Conservation (phyloP, 148 eudicot species). For the Salicornia ramosissima region DNA sequence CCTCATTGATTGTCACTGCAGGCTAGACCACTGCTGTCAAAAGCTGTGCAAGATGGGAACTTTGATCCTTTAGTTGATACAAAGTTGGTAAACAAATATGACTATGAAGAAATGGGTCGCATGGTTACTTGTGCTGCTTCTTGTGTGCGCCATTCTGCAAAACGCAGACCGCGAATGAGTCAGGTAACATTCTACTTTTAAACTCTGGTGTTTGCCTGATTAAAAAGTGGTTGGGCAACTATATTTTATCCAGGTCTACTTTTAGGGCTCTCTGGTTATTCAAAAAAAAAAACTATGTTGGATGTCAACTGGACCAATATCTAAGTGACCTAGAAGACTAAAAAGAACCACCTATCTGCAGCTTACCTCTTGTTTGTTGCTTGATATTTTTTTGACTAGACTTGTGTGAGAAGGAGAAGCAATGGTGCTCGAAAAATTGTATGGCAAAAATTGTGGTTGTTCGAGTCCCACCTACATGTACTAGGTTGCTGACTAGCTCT, state of each 20-base stretch:
- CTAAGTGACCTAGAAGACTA: neutral
- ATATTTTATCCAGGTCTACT: neutral
- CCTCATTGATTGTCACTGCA: slow-evolving; percentile 18
- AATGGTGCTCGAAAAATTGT: too few species aligned
- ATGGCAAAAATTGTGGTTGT: too few species aligned
- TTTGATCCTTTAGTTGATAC: slow-evolving; percentile 51
- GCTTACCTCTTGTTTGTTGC: neutral
- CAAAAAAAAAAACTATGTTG: neutral
- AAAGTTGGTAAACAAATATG: slow-evolving; percentile 38
- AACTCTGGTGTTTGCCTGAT: neutral
- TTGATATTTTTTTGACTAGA: slow-evolving; percentile 7
- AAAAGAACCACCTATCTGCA: neutral
- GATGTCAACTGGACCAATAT: neutral
- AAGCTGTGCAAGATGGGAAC: slow-evolving; percentile 60
- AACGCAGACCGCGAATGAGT: slow-evolving; percentile 66
- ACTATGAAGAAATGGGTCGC: slow-evolving; percentile 45
- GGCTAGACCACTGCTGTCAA: slow-evolving; percentile 57
- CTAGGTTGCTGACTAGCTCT: neutral
- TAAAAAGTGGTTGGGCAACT: neutral
- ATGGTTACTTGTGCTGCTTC: slow-evolving; percentile 65
- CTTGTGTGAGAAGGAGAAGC: neutral
- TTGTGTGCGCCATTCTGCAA: slow-evolving; percentile 66
- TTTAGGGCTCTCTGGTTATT: neutral
- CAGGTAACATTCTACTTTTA: slow-evolving; percentile 39
- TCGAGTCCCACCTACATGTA: neutral